Base-by-base conservation (phyloP, 1,284 basidiomycete species). In the Papiliotrema terrestris region DNA sequence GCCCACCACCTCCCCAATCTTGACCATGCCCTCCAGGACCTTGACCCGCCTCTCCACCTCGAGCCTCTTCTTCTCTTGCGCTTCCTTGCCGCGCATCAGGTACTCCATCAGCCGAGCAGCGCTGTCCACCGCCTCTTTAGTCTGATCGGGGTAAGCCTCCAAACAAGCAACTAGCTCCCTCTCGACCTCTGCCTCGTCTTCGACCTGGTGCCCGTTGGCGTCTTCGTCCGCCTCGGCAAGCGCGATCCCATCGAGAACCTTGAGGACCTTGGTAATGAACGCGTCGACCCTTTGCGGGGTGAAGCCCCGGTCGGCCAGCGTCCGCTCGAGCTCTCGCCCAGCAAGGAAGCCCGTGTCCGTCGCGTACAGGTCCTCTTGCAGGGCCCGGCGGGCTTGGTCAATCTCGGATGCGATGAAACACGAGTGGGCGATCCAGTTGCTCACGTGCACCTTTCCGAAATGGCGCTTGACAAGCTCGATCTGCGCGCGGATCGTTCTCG, bases 381-480 rank as follows among this genome's bases (percentile, higher is more conserved):
- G 63, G 13, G 62, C 55, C 6, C 67, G 63, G 37, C 71, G 67
- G 37, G 64, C 65, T 38, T 67, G 61, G 52, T 73, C 69, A 35
- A 75, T 65, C 36, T 71, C 68, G 5, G 65, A 64, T 2, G 72
- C 67, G 45, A 75, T 68, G n/a, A 73, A 58, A 53, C 71, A 73
- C n/a, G 68, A 63, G 54, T 75, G 73, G 22, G 68, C 69, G 44
- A 75, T 72, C 73, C 73, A 75, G 52, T 75, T 72, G 50, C 54
- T 56, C 26, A 49, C 36, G 26, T 72, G 71, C 49, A 71, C 68
- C 52, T 72, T 72, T 52, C 58, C 51, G 26, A 73, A 66, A 2
- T 65, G 62, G 23, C 62, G 61, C 3, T 60, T 59, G 19, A 72
- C 66, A 11, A 73, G 59, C 36, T 58, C 51, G 43, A 72, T 61